A percentile compares a stretch with the other conserved stretches of the same genome.
phyloP scores from a whole-genome alignment of 2,329 filamentous ascomycete species.

The Biscogniauxia mediterranea region DNA sequence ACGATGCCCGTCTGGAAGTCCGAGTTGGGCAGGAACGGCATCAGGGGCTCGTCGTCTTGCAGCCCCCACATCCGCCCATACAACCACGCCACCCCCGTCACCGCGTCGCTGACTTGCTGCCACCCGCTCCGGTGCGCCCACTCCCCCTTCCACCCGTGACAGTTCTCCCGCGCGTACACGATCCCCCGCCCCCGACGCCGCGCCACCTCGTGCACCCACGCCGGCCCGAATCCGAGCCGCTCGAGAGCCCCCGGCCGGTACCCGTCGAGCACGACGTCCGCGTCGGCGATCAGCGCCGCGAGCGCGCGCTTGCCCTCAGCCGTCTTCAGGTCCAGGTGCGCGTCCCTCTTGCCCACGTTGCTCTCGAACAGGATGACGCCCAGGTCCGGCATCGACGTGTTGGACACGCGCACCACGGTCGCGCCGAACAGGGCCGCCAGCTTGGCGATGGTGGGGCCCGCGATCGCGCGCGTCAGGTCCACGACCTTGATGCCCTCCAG shows the following conservation, averaged over 20 bases:
- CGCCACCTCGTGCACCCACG: conserved; percentile 25
- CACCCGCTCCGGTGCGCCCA: conserved; percentile 33
- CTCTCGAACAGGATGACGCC: conserved; percentile 33
- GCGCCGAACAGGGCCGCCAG: conserved; percentile 34
- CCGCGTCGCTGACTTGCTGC: conserved; percentile 32
- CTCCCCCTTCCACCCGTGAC: conserved; percentile 36
- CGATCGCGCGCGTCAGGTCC: conserved; percentile 37
- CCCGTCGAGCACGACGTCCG: conserved; percentile 36
- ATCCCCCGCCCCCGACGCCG: conserved; percentile 28
- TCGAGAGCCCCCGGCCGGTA: conserved; percentile 35
- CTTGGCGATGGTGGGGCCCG: conserved; percentile 34
- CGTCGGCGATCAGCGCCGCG: conserved; percentile 27
- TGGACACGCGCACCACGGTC: conserved; percentile 35
- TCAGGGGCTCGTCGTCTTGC: conserved; percentile 30
- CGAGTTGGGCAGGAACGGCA: conserved; percentile 32
- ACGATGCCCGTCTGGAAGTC: conserved; percentile 32
- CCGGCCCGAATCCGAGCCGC: conserved; percentile 31
- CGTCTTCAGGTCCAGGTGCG: conserved; percentile 33
- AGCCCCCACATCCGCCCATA: conserved; percentile 31
- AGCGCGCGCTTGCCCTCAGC: conserved; percentile 24
- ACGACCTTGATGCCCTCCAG: conserved; percentile 36
- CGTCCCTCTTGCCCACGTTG: conserved; percentile 35
- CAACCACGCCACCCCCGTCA: conserved; percentile 30
- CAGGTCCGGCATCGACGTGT: conserved; percentile 31
- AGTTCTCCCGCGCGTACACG: conserved; percentile 36